These are phyloP conservation scores for Lipomyces sp. DNA, from an alignment of 805 yeast genomes.

Conservation along the genomic window DNA sequence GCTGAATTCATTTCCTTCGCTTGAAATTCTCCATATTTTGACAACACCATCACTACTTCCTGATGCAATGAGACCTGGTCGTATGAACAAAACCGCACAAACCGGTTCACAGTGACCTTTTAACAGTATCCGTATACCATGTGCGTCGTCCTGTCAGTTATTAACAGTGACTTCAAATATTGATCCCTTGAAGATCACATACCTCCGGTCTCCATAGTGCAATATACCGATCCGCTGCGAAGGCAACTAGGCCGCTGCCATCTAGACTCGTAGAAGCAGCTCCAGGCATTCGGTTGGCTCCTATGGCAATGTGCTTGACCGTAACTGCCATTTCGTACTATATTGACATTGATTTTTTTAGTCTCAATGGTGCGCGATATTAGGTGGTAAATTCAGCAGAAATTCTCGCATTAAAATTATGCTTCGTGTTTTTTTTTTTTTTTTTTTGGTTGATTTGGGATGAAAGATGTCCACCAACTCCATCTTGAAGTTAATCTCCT, in stretches of 20 bases:
- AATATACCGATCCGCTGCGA: slow-evolving; percentile 68
- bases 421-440: too few relatives aligned
- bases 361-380: neutral
- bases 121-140: slow-evolving; percentile 60
- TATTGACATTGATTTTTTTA: neutral
- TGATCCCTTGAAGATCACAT: neutral
- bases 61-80: slow-evolving; percentile 54
- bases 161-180: too few relatives aligned
- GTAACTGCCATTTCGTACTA: slow-evolving; percentile 14
- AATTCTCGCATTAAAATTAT: too few relatives aligned
- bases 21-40: slow-evolving; percentile 56
- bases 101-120: slow-evolving; percentile 67
- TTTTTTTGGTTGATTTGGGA: too few relatives aligned
- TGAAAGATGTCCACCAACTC: too few relatives aligned
- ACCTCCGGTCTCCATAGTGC: slow-evolving; percentile 72
- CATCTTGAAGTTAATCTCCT: too few relatives aligned
- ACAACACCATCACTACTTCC: slow-evolving; percentile 71
- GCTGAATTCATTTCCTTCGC: slow-evolving; percentile 47
- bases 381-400: too few relatives aligned
- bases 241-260: slow-evolving; percentile 61
- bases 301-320: slow-evolving; percentile 24
- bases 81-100: slow-evolving; percentile 67
- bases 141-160: slow-evolving; percentile 31
- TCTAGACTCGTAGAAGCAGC: slow-evolving; percentile 59
- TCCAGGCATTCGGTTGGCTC: slow-evolving; percentile 49